Evolutionary conservation across 495 filamentous ascomycete genomes (phyloP).

Genomic region (Bathelium albidoporum): DNA sequence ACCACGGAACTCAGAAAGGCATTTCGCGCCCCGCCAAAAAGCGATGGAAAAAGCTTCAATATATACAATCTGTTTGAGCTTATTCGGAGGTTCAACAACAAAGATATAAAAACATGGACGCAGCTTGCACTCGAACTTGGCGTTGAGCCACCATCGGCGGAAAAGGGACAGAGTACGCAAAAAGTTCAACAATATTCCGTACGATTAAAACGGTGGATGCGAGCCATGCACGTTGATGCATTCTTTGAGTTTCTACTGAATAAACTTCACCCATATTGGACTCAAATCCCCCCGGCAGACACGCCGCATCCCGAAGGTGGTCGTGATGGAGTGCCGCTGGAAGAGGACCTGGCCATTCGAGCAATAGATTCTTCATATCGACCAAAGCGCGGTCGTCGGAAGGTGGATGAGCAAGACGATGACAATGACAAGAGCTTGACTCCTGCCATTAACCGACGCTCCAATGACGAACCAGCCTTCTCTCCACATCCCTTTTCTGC

Average conservation of each 20-base stretch:
- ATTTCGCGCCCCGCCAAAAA: constrained; percentile 78
- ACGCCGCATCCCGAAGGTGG: constrained; percentile 54
- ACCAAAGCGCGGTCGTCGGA: constrained; percentile 77
- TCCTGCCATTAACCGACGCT: constrained; percentile 31
- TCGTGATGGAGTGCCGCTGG: constrained; percentile 76
- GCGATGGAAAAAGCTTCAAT: constrained; percentile 86
- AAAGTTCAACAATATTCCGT: constrained; percentile 98
- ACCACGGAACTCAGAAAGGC: constrained; percentile 59
- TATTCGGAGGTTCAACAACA: constrained; percentile 69
- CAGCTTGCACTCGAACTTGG: constrained; percentile 81
- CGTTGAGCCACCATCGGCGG: constrained; percentile 73
- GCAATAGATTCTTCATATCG: constrained; percentile 83
- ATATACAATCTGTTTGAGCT: constrained; percentile 73
- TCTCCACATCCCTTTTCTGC: constrained; percentile 55
- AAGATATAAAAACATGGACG: constrained; percentile 95
- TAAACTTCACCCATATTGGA: constrained; percentile 74
- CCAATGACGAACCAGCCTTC: constrained; percentile 47
- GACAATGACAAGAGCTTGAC: constrained; percentile 14
- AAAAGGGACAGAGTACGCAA: constrained; percentile 86
- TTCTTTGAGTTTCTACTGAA: constrained; percentile 88
- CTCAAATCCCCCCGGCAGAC: constrained; percentile 57
- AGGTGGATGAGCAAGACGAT: constrained; percentile 70
- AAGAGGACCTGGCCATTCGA: constrained; percentile 86
- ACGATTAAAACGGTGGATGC: constrained; percentile 95
- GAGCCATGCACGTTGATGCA: constrained; percentile 92